A percentile compares a stretch with the other conserved stretches of the same genome.
Evolutionary conservation across 2,329 filamentous ascomycete species (phyloP).

Genomic region (Magnaporthiopsis rhizophila): DNA sequence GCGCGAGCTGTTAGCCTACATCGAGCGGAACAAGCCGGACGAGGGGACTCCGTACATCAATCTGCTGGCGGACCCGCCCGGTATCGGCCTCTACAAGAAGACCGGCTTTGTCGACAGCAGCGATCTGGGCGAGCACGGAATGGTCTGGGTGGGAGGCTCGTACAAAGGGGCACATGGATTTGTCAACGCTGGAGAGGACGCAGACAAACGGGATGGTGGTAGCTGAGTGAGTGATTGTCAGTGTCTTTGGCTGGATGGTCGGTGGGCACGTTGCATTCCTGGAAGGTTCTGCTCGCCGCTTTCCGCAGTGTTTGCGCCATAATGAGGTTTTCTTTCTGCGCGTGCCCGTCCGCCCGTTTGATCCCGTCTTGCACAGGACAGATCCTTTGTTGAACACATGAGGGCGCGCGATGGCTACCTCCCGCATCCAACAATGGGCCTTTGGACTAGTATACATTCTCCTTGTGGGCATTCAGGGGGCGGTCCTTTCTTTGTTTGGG

Average conservation of each 20-base stretch:
- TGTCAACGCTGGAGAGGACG: not conserved
- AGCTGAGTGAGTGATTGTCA: no score
- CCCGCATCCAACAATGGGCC: not conserved
- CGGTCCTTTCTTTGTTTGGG: not conserved
- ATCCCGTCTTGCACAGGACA: no score
- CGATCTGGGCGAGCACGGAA: constrained; percentile 27
- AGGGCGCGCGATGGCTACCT: not conserved
- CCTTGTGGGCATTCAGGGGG: not conserved
- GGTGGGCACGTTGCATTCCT: not conserved
- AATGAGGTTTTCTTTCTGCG: no score
- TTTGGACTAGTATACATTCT: not conserved
- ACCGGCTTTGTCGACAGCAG: constrained; percentile 36
- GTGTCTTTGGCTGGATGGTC: not conserved
- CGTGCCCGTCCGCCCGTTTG: no score
- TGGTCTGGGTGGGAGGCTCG: constrained; percentile 15
- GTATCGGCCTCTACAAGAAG: constrained; percentile 33
- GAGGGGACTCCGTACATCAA: constrained; percentile 30
- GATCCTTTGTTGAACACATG: not conserved
- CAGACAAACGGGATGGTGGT: not conserved
- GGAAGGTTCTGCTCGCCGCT: not conserved
- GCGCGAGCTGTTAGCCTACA: constrained; percentile 30
- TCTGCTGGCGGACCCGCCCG: constrained; percentile 36
- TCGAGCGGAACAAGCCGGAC: constrained; percentile 29
- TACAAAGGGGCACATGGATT: not conserved
- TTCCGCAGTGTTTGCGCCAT: no score